Percentiles rank a stretch among this genome's conserved stretches.
Conservation (phyloP, 2,329 filamentous ascomycete genomes). For the Sarocladiaceae sp. region DNA sequence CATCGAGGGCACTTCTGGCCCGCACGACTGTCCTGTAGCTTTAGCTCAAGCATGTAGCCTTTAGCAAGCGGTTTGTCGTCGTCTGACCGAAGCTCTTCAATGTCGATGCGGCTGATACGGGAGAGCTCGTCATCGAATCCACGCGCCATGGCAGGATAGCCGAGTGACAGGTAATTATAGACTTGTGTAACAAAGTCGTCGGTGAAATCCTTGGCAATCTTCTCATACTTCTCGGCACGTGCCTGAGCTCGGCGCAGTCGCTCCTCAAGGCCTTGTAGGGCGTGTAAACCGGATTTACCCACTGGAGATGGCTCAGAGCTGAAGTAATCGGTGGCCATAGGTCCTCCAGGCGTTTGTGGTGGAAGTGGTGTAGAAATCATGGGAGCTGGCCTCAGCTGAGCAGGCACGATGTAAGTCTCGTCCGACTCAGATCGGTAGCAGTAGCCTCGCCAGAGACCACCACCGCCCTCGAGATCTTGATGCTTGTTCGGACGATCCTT, state of each 20-base stretch:
- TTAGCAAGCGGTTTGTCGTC: constrained; percentile 59
- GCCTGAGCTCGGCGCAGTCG: constrained; percentile 40
- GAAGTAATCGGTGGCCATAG: constrained; percentile 38
- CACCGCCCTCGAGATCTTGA: constrained; percentile 51
- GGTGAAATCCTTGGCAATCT: constrained; percentile 64
- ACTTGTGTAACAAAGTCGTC: constrained; percentile 90
- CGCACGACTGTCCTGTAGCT: constrained; percentile 34
- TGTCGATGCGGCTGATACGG: constrained; percentile 68
- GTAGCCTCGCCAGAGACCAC: constrained; percentile 75
- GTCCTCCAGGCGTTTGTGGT: constrained; percentile 34
- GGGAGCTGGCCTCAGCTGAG: constrained; percentile 39
- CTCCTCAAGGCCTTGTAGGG: constrained; percentile 49
- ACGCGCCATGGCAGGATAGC: constrained; percentile 81
- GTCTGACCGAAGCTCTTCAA: constrained; percentile 67
- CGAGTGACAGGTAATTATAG: constrained; percentile 92
- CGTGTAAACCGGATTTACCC: constrained; percentile 32
- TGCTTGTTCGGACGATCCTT: constrained; percentile 43
- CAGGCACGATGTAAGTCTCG: constrained; percentile 33
- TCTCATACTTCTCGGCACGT: constrained; percentile 45
- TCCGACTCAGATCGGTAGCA: constrained; percentile 45
- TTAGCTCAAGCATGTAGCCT: constrained; percentile 67
- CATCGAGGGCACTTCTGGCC: constrained; percentile 65
- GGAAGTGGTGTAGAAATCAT: constrained; percentile 48
- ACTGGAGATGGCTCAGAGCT: constrained; percentile 36
- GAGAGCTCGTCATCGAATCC: constrained; percentile 81